Conservation (phyloP, 2,329 filamentous ascomycete genomes). For the Apiospora malaysiana region DNA sequence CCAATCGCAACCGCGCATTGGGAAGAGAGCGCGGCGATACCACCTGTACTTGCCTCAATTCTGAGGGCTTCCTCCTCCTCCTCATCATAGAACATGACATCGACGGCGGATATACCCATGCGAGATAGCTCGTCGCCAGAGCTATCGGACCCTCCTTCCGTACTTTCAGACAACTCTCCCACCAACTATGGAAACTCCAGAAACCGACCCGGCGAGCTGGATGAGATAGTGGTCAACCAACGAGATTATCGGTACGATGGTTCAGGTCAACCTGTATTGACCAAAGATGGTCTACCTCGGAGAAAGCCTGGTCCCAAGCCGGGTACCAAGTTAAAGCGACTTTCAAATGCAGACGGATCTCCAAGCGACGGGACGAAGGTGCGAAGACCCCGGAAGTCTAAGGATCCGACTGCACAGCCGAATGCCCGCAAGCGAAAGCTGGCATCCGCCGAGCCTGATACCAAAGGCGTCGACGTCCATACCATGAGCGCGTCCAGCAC, state of each 20-base stretch:
- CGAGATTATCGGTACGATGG: constrained; percentile 39
- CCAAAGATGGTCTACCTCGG: constrained; percentile 62
- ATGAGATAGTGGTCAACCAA: constrained; percentile 40
- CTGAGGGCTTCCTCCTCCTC: background rate
- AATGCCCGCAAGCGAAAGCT: constrained; percentile 62
- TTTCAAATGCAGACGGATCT: constrained; percentile 47
- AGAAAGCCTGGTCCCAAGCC: constrained; percentile 72
- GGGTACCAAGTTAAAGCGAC: constrained; percentile 58
- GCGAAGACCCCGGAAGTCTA: constrained; percentile 61
- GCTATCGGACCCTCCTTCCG: constrained; percentile 41
- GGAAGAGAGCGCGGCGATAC: background rate
- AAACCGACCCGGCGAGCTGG: constrained; percentile 34
- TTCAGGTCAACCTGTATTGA: constrained; percentile 51
- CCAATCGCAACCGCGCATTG: background rate
- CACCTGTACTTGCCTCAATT: background rate
- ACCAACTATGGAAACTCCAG: constrained; percentile 29
- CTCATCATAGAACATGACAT: constrained; percentile 25
- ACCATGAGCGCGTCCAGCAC: constrained; percentile 24
- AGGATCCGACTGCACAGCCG: constrained; percentile 63
- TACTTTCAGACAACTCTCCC: constrained; percentile 40
- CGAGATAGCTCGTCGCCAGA: constrained; percentile 42
- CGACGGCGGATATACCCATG: constrained; percentile 32
- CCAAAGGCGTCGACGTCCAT: background rate
- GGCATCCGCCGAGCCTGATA: constrained; percentile 42
- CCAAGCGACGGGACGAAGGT: constrained; percentile 46